These are phyloP conservation scores for Sporothrix variecibatus DNA, from an alignment of 2,329 filamentous ascomycete species.

Conservation along the genomic window DNA sequence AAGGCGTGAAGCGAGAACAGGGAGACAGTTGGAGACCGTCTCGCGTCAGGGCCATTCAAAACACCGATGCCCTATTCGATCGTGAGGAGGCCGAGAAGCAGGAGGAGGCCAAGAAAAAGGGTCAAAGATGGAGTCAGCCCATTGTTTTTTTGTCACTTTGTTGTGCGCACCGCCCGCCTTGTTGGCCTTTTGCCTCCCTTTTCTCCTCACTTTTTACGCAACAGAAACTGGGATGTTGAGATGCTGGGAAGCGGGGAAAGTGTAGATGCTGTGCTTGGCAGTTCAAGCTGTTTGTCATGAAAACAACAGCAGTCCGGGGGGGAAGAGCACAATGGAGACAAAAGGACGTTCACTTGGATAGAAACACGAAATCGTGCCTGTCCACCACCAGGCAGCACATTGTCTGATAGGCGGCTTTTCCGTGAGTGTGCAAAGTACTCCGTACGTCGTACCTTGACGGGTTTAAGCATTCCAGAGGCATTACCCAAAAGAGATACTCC, in stretches of 20 bases:
- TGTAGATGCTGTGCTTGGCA: not conserved
- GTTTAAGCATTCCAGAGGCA: not conserved
- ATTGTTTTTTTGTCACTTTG: not conserved
- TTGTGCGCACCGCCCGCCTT: not conserved
- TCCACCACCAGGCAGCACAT: too few species aligned
- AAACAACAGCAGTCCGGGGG: not conserved
- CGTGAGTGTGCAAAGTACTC: too few species aligned
- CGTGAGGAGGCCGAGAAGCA: too few species aligned
- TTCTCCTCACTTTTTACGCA: constrained; percentile 5
- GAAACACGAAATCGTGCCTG: not conserved
- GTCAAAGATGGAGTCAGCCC: not conserved
- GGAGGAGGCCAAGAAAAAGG: not conserved
- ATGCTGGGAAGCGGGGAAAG: not conserved
- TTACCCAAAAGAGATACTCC: not conserved
- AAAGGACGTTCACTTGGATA: not conserved
- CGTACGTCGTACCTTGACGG: too few species aligned
- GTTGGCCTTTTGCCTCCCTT: not conserved
- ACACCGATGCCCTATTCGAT: not conserved
- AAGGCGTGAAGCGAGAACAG: not conserved
- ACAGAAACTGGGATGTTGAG: constrained; percentile 12
- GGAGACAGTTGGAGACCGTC: not conserved
- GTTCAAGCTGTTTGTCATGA: not conserved
- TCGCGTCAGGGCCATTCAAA: not conserved
- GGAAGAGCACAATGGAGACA: not conserved
- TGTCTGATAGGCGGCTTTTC: too few species aligned